Percentiles rank a stretch among this genome's conserved stretches.
Conservation (phyloP, 2,329 filamentous ascomycete genomes). For the Fusarium haematococcum region DNA sequence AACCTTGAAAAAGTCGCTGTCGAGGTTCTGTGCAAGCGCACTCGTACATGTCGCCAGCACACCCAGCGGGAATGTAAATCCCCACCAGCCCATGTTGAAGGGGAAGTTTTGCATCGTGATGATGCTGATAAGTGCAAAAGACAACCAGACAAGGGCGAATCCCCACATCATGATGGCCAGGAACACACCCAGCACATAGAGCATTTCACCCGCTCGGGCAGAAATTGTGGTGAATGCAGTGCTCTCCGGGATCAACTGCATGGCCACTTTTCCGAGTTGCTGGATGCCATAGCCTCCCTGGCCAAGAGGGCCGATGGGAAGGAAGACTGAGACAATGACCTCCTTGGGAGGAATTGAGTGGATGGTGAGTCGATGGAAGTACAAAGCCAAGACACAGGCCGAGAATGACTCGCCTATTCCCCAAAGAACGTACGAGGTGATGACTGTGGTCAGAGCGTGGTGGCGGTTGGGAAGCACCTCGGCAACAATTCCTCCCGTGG, state of each 20-base stretch:
- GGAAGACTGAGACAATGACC: constrained; percentile 74
- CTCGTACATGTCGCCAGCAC: constrained; percentile 57
- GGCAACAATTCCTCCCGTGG: constrained; percentile 73
- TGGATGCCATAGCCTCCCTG: constrained; percentile 72
- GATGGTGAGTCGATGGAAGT: constrained; percentile 75
- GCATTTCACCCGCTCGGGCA: constrained; percentile 53
- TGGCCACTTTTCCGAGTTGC: constrained; percentile 62
- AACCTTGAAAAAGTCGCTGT: constrained; percentile 58
- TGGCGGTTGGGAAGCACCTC: constrained; percentile 65
- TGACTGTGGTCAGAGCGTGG: constrained; percentile 70
- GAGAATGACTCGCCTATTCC: constrained; percentile 71
- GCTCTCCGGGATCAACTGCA: constrained; percentile 54
- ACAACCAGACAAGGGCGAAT: constrained; percentile 58
- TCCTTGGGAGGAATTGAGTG: constrained; percentile 75
- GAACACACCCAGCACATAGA: constrained; percentile 69
- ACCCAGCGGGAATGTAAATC: constrained; percentile 61
- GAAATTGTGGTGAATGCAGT: constrained; percentile 59
- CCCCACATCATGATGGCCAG: constrained; percentile 58
- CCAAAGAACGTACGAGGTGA: constrained; percentile 77
- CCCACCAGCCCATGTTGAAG: constrained; percentile 63
- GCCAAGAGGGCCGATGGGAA: constrained; percentile 75
- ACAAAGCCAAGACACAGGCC: constrained; percentile 73
- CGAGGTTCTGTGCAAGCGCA: constrained; percentile 54
- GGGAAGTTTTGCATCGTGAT: constrained; percentile 54
- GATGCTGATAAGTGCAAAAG: constrained; percentile 57